A percentile compares a stretch with the other conserved stretches of the same genome.
Evolutionary conservation across 331 rosid species (phyloP).

Genomic region (Phaseolus coccineus): DNA sequence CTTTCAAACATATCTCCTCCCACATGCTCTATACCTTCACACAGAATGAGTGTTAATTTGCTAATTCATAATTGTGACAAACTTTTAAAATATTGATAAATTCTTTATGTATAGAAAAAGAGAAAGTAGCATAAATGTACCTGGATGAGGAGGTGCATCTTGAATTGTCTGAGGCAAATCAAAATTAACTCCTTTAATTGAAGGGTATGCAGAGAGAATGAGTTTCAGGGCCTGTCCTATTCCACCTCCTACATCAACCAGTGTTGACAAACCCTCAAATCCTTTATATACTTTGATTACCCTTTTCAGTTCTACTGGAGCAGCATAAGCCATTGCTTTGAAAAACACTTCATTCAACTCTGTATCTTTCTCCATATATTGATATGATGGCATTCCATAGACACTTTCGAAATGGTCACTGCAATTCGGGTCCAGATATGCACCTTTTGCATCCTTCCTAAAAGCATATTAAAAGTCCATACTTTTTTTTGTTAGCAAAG

Average conservation of each 20-base stretch:
- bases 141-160: neutral
- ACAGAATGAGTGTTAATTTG: neutral
- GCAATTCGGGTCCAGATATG: neutral
- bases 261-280: neutral
- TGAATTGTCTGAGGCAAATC: neutral
- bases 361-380: neutral
- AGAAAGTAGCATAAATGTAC: neutral
- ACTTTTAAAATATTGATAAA: neutral
- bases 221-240: neutral
- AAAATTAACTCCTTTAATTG: neutral
- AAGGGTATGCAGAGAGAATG: neutral
- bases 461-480: neutral
- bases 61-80: neutral
- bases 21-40: slow-evolving; percentile 35
- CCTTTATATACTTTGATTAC: slow-evolving; percentile 2
- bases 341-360: neutral
- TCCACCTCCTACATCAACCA: slow-evolving; percentile 17
- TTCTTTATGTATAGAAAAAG: neutral
- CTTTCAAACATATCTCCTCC: slow-evolving; percentile 10
- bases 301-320: neutral
- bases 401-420: neutral
- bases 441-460: slow-evolving; percentile 13
- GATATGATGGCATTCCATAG: neutral
- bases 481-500: no score
- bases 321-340: neutral